Evolutionary conservation across 2,329 filamentous ascomycete genomes (phyloP).

Genomic region (Pseudocercospora cruenta): DNA sequence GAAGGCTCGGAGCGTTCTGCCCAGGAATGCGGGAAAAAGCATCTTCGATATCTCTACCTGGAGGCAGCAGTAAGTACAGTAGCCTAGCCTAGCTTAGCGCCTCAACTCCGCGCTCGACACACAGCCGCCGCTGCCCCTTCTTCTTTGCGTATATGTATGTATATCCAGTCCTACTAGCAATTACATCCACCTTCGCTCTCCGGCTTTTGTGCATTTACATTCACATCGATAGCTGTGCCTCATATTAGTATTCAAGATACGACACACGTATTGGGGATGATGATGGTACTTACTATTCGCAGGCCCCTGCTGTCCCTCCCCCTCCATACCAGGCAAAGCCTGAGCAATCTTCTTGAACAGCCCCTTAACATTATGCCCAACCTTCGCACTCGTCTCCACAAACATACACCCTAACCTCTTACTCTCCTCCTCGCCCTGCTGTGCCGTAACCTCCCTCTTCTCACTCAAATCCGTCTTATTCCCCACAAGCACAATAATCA

Average conservation of each 20-base stretch:
- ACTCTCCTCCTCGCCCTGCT: constrained; percentile 95
- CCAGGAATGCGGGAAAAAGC: too few species aligned
- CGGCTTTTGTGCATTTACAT: constrained; percentile 40
- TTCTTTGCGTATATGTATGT: too few species aligned
- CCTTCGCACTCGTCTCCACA: constrained; percentile 96
- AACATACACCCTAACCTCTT: constrained; percentile 99
- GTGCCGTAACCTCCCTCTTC: constrained; percentile 94
- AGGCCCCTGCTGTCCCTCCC: constrained; percentile 75
- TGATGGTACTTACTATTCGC: constrained; percentile 70
- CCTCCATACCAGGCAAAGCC: constrained; percentile 96
- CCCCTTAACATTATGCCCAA: constrained; percentile 97
- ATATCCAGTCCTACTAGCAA: constrained; percentile 31
- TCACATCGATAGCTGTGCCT: constrained; percentile 41
- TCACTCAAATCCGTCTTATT: constrained; percentile 99
- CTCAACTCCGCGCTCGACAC: constrained; percentile 5
- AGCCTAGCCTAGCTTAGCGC: background rate
- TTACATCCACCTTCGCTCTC: constrained; percentile 44
- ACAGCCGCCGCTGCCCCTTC: background rate
- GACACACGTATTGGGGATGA: too few species aligned
- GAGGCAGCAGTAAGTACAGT: constrained; percentile 5
- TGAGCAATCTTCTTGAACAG: constrained; percentile 98
- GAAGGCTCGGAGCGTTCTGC: too few species aligned
- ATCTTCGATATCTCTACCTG: background rate
- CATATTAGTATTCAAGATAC: constrained; percentile 27
- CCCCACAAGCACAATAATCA: constrained; percentile 96